Percentiles rank a stretch among this genome's conserved stretches.
These are phyloP conservation scores for Arachis monticola DNA, from an alignment of 331 rosid genomes.

Conservation along the genomic window DNA sequence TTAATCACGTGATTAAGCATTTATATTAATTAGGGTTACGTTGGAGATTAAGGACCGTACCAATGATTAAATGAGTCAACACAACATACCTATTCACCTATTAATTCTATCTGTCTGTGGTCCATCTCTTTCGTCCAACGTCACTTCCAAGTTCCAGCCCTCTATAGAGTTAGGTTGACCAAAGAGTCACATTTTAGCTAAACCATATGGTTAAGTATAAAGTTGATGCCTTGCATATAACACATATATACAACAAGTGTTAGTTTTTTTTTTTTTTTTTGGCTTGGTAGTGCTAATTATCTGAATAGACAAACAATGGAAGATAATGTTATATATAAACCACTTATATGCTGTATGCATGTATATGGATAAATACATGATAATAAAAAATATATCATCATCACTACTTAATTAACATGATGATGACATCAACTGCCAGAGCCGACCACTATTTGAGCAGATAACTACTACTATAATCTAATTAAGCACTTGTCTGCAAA, in stretches of 20 bases:
- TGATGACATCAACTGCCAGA: constrained; percentile 34
- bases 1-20: neutral
- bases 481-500: constrained; percentile 41
- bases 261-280: neutral
- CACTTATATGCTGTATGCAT: neutral
- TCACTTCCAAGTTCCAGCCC: neutral
- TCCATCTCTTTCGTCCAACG: neutral
- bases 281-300: neutral
- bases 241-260: neutral
- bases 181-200: neutral
- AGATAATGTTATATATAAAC: constrained; percentile 35
- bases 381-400: neutral
- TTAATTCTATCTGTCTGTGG: no score
- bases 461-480: constrained; percentile 14
- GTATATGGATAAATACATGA: constrained; percentile 17
- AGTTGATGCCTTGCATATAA: neutral
- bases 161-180: constrained; percentile 13
- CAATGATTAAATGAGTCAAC: neutral
- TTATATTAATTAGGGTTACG: neutral
- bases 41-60: neutral
- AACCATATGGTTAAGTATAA: neutral
- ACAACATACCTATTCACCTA: no score
- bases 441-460: constrained; percentile 31
- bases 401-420: neutral
- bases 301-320: neutral